Conservation (phyloP, 2,329 filamentous ascomycete genomes). For the Tolypocladium tundrense region DNA sequence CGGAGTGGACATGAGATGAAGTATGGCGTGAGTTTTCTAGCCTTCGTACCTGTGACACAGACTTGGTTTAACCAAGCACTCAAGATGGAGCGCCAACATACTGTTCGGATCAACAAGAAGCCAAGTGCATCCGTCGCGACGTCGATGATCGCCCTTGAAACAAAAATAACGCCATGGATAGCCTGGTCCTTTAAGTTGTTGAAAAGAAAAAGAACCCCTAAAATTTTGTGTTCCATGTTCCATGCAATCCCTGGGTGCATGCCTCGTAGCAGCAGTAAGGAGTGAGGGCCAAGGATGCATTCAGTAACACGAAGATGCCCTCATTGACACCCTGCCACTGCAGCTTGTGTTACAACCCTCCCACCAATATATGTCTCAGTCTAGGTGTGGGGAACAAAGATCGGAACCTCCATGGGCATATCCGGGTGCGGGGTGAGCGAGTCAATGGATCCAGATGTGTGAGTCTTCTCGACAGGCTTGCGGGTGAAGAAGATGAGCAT, state of each 20-base stretch:
- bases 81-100: neutral
- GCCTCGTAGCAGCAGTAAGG: neutral
- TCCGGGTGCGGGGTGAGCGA: conserved; percentile 13
- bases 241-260: neutral
- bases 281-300: neutral
- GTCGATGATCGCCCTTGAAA: neutral
- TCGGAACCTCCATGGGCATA: conserved; percentile 15
- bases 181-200: neutral
- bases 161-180: neutral
- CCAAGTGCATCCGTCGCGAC: neutral
- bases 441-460: conserved; percentile 14
- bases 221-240: neutral
- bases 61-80: neutral
- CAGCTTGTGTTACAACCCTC: neutral
- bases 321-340: neutral
- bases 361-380: neutral
- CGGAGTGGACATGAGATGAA: neutral
- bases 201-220: neutral
- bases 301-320: neutral
- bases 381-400: conserved; percentile 9
- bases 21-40: neutral
- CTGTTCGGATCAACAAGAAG: neutral
- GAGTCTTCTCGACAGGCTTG: conserved; percentile 12
- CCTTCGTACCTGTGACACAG: neutral
- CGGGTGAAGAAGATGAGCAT: conserved; percentile 20